These are phyloP conservation scores for Harringtonia lauricola DNA, from an alignment of 2,329 filamentous ascomycete species.

Conservation along the genomic window DNA sequence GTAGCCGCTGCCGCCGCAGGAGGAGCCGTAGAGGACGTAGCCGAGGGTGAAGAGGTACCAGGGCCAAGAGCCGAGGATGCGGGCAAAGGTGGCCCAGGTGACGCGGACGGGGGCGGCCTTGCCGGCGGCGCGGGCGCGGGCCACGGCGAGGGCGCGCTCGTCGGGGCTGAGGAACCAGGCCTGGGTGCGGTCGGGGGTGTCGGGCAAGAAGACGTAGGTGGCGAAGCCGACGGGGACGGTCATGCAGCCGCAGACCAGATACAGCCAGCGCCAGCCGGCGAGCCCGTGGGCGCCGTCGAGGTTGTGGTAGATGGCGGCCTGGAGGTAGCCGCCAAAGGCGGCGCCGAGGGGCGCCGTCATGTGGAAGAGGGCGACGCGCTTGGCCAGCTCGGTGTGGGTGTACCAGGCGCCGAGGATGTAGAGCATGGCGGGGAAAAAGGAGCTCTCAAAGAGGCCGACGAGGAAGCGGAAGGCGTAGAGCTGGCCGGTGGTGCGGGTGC, in stretches of 20 bases:
- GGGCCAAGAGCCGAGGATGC: slow-evolving; percentile 10
- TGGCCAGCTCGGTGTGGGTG: slow-evolving; percentile 46
- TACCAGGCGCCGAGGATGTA: slow-evolving; percentile 40
- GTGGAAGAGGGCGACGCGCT: slow-evolving; percentile 51
- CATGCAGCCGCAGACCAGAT: slow-evolving; percentile 16
- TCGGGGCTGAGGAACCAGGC: slow-evolving; percentile 16
- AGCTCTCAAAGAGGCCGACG: slow-evolving; percentile 20
- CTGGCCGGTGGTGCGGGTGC: slow-evolving; percentile 12
- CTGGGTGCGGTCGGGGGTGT: slow-evolving; percentile 16
- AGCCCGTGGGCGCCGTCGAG: slow-evolving; percentile 18
- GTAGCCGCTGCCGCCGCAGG: neutral
- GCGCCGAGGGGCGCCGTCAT: slow-evolving; percentile 38
- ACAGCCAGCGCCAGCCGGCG: slow-evolving; percentile 23
- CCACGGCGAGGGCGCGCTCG: slow-evolving; percentile 14
- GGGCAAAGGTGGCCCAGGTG: neutral
- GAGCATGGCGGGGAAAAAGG: slow-evolving; percentile 18
- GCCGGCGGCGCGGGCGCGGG: slow-evolving; percentile 14
- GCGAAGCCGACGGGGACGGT: slow-evolving; percentile 17
- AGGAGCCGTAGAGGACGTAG: neutral
- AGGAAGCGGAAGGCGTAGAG: slow-evolving; percentile 22
- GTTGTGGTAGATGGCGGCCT: slow-evolving; percentile 17
- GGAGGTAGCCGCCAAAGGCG: slow-evolving; percentile 19
- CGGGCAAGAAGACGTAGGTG: slow-evolving; percentile 17
- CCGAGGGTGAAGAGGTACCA: neutral
- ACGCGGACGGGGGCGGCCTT: neutral